These are phyloP conservation scores for Pontederia paniculata DNA, from an alignment of 176 grass and related monocot genomes.

Conservation along the genomic window DNA sequence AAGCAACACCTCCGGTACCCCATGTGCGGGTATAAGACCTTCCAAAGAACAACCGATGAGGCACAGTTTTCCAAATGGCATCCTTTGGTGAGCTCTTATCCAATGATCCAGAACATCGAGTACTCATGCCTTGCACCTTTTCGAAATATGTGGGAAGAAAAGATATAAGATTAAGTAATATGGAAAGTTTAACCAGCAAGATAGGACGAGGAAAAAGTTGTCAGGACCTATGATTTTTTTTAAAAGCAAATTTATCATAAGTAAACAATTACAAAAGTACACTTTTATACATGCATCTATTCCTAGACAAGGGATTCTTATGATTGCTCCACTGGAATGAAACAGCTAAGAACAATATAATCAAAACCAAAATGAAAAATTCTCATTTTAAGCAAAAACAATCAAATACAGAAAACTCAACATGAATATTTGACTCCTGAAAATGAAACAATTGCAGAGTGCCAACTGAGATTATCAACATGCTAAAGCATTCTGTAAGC, in stretches of 20 bases:
- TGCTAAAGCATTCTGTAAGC: no score
- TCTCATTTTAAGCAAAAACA: no score
- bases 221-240: neutral
- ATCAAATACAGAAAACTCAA: no score
- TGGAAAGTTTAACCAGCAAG: conserved; percentile 9
- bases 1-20: conserved; percentile 86
- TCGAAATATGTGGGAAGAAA: conserved; percentile 12
- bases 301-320: no score
- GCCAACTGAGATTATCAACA: no score
- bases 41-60: conserved; percentile 76
- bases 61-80: conserved; percentile 66
- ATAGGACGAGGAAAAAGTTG: neutral
- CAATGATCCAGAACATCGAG: conserved; percentile 46
- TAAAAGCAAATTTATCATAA: neutral
- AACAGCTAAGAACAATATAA: no score
- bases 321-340: no score
- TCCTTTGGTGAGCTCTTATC: conserved; percentile 54
- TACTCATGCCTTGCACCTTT: conserved; percentile 73
- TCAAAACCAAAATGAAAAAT: no score
- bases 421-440: no score
- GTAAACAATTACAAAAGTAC: no score
- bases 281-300: no score
- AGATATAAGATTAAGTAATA: conserved; percentile 16
- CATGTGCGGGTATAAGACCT: conserved; percentile 46
- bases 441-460: no score